These are phyloP conservation scores for Silene vulgaris DNA, from an alignment of 179 eudicot species.

Conservation along the genomic window DNA sequence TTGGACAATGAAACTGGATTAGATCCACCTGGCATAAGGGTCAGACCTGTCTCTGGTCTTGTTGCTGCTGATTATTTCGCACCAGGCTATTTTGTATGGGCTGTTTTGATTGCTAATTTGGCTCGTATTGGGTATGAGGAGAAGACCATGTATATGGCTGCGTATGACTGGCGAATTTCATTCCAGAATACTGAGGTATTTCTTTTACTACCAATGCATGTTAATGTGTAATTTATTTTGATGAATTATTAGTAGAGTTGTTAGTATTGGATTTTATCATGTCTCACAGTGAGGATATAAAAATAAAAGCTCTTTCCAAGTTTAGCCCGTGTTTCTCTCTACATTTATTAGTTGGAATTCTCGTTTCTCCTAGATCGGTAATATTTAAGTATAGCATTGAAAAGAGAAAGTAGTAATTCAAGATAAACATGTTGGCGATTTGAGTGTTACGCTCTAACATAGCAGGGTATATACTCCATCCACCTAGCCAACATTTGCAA, in stretches of 20 bases:
- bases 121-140: constrained; percentile 96
- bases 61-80: constrained; percentile 99
- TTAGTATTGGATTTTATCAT: background rate
- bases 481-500: background rate
- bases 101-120: constrained; percentile 88
- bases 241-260: background rate
- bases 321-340: background rate
- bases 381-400: constrained; percentile 3
- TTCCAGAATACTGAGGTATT: constrained; percentile 91
- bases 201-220: background rate
- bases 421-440: background rate
- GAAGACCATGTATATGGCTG: constrained; percentile 98
- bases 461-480: background rate
- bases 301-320: background rate
- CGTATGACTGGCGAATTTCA: constrained; percentile 93
- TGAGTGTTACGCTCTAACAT: background rate
- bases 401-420: background rate
- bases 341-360: background rate
- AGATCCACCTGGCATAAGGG: constrained; percentile 82
- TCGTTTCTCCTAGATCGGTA: background rate
- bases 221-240: constrained; percentile 9
- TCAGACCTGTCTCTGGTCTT: constrained; percentile 87
- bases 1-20: constrained; percentile 89
- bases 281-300: background rate
- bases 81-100: constrained; percentile 97